These are phyloP conservation scores for Alliaria petiolata DNA, from an alignment of 345 rosid species.

Conservation along the genomic window DNA sequence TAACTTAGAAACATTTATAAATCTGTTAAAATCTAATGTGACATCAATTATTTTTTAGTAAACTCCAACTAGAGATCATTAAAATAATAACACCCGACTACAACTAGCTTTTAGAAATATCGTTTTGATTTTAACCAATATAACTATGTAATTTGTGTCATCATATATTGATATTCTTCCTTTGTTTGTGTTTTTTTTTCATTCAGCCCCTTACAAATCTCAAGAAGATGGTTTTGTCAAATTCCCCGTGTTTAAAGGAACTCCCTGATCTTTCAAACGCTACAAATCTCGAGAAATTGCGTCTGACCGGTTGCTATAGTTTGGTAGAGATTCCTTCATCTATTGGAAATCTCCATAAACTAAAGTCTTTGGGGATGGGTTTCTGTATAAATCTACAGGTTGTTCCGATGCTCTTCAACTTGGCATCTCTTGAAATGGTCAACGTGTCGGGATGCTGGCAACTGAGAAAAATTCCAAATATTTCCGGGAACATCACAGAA, in stretches of 20 bases:
- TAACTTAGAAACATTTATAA: too few relatives aligned
- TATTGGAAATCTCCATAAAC: neutral
- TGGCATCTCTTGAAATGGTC: neutral
- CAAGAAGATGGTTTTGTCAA: neutral
- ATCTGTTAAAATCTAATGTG: too few relatives aligned
- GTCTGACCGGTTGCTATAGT: neutral
- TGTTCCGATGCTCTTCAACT: neutral
- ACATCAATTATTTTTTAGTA: too few relatives aligned
- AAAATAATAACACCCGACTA: too few relatives aligned
- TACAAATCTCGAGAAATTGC: neutral
- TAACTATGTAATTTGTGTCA: too few relatives aligned
- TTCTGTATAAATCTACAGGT: neutral
- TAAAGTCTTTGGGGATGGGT: neutral
- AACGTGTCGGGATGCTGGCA: neutral
- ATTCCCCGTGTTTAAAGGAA: neutral
- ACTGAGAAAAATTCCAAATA: constrained; percentile 10
- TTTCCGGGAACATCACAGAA: neutral
- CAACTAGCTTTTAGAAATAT: too few relatives aligned
- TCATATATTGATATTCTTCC: neutral
- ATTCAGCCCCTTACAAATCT: neutral
- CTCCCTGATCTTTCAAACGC: neutral
- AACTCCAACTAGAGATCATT: too few relatives aligned
- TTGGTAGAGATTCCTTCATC: neutral
- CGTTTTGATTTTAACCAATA: too few relatives aligned
- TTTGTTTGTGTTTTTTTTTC: neutral